Percentiles rank a stretch among this genome's conserved stretches.
phyloP scores from a whole-genome alignment of 805 yeast genomes.

The Hanseniaspora jakobsenii region DNA sequence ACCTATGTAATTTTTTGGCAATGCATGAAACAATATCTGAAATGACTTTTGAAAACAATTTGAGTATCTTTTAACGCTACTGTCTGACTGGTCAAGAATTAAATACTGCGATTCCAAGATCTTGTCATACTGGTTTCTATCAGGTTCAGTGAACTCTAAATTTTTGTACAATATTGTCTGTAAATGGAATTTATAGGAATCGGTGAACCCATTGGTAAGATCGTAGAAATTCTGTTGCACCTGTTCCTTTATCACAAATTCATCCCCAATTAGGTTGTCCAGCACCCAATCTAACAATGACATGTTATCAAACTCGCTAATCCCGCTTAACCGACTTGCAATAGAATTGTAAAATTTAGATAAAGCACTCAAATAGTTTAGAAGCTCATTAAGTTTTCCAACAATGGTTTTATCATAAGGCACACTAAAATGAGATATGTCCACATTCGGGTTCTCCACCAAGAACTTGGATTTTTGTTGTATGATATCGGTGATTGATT shows the following conservation, averaged over 20 bases:
- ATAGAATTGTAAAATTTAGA: not conserved
- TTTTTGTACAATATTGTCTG: not conserved
- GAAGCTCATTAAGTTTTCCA: conserved; percentile 1
- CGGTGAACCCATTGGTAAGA: not conserved
- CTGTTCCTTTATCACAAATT: not conserved
- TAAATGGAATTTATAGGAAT: conserved; percentile 7
- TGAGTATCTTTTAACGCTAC: not conserved
- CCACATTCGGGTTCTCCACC: not conserved
- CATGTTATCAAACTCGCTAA: not conserved
- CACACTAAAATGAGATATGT: not conserved
- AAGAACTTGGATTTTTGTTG: not conserved
- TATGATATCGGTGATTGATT: conserved; percentile 5
- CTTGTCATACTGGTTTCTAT: conserved; percentile 9
- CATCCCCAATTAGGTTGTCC: conserved; percentile 9
- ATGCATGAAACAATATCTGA: not conserved
- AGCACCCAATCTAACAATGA: conserved; percentile 7
- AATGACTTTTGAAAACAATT: conserved; percentile 4
- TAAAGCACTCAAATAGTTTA: conserved; percentile 6
- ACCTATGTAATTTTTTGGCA: conserved; percentile 1
- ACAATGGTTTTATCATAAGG: not conserved
- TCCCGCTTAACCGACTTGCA: not conserved
- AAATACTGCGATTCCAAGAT: conserved; percentile 14
- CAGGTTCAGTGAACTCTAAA: not conserved
- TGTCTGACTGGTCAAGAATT: not conserved
- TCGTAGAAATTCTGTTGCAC: conserved; percentile 9